A percentile compares a stretch with the other conserved stretches of the same genome.
phyloP scores from a whole-genome alignment of 768 basidiomycete species.

The Russula abietina region DNA sequence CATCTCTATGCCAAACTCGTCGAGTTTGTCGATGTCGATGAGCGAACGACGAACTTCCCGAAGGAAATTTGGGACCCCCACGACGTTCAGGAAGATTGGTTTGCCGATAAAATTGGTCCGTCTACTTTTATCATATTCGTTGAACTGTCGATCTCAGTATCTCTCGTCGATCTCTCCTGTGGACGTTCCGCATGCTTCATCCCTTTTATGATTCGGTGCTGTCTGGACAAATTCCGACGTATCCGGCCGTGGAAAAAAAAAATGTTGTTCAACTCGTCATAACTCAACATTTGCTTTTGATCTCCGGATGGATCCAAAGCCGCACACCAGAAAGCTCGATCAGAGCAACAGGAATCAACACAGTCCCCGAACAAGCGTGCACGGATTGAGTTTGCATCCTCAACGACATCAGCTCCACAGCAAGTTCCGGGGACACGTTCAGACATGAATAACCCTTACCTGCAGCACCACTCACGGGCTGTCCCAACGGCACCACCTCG shows the following conservation, averaged over 20 bases:
- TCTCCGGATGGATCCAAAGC: slow-evolving; percentile 28
- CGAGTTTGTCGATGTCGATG: slow-evolving; percentile 89
- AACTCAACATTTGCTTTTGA: not conserved
- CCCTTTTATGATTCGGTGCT: not conserved
- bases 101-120: slow-evolving; percentile 74
- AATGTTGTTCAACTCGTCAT: not conserved
- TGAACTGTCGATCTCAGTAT: not conserved
- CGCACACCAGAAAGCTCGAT: slow-evolving; percentile 37
- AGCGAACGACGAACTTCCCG: slow-evolving; percentile 80
- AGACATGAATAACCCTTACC: slow-evolving; percentile 18
- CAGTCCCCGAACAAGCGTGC: slow-evolving; percentile 35
- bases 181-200: not conserved
- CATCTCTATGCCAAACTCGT: slow-evolving; percentile 95
- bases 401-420: slow-evolving; percentile 15
- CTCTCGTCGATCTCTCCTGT: not conserved
- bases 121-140: slow-evolving; percentile 8
- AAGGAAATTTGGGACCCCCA: slow-evolving; percentile 66
- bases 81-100: slow-evolving; percentile 61
- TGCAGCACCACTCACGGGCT: slow-evolving; percentile 13
- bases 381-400: slow-evolving; percentile 40
- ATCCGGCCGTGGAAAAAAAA: not conserved
- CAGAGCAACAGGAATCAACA: slow-evolving; percentile 37
- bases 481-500: slow-evolving; percentile 13
- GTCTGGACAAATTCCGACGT: not conserved
- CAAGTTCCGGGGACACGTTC: not conserved